A percentile compares a stretch with the other conserved stretches of the same genome.
These are phyloP conservation scores for Fraxinus pennsylvanica DNA, from an alignment of 257 asterid genomes.

Conservation along the genomic window DNA sequence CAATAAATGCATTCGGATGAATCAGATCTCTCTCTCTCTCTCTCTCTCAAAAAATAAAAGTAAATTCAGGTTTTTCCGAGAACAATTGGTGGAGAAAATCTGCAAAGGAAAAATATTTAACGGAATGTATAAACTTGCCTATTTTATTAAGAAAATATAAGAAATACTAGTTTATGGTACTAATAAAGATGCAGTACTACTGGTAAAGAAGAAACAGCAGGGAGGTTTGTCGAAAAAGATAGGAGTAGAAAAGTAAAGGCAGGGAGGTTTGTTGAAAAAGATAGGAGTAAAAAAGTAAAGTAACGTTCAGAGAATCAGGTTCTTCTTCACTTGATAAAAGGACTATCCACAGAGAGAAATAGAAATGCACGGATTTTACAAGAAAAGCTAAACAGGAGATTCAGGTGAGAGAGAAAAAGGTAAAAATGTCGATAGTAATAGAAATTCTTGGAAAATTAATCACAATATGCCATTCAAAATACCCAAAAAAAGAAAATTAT, in stretches of 20 bases:
- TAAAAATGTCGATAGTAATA: not conserved
- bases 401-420: constrained; percentile 13
- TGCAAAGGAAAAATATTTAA: not conserved
- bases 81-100: not conserved
- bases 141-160: too few relatives aligned
- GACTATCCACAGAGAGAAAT: constrained; percentile 1
- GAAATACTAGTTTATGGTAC: too few relatives aligned
- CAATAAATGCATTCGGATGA: constrained; percentile 12
- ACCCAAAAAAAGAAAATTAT: constrained; percentile 17
- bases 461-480: constrained; percentile 23
- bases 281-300: constrained; percentile 30
- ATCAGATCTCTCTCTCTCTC: not conserved
- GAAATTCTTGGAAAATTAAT: constrained; percentile 20
- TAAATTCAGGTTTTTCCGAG: not conserved
- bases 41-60: not conserved
- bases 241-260: constrained; percentile 8
- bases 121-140: too few relatives aligned
- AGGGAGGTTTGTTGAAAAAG: not conserved
- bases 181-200: too few relatives aligned
- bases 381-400: not conserved
- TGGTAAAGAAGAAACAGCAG: constrained; percentile 18
- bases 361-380: constrained; percentile 25
- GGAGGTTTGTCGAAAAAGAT: constrained; percentile 28
- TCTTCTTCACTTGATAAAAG: constrained; percentile 53
- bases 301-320: constrained; percentile 62